Evolutionary conservation across 1,284 basidiomycete genomes (phyloP).

Genomic region (Rhodotorula sp.): DNA sequence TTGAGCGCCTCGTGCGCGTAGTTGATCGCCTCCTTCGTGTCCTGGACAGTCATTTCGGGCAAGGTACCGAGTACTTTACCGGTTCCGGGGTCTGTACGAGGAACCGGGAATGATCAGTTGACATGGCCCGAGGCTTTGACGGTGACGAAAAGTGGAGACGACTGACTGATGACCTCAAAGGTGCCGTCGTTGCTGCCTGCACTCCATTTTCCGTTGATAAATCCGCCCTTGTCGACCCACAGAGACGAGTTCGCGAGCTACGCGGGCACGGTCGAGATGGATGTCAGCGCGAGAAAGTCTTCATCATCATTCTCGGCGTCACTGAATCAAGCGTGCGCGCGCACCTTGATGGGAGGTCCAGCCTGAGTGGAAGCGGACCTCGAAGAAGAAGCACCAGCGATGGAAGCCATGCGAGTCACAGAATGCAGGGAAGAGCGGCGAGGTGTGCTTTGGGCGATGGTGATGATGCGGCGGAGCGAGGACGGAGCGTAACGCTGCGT

Average conservation of each 20-base stretch:
- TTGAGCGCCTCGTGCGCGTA: conserved; percentile 73
- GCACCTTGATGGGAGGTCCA: background rate
- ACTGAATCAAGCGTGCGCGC: background rate
- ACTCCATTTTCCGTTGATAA: conserved; percentile 79
- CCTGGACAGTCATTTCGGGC: conserved; percentile 79
- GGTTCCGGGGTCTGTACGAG: conserved; percentile 73
- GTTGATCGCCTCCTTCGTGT: conserved; percentile 75
- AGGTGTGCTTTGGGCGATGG: background rate
- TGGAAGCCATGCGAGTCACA: background rate
- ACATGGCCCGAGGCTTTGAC: background rate
- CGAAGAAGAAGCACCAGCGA: background rate
- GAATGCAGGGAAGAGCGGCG: background rate
- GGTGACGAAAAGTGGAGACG: background rate
- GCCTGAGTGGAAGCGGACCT: background rate
- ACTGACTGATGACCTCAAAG: conserved; percentile 68
- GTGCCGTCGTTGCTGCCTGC: conserved; percentile 68
- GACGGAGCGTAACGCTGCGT: background rate
- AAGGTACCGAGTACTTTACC: conserved; percentile 72
- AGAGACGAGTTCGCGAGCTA: conserved; percentile 52
- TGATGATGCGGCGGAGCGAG: background rate
- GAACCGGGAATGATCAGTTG: too few species aligned
- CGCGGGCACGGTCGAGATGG: background rate
- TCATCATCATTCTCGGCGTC: background rate
- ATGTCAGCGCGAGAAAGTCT: background rate
- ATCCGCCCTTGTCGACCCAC: conserved; percentile 54